Conservation (phyloP, 1,284 basidiomycete species). For the Marasmius fiardii region DNA sequence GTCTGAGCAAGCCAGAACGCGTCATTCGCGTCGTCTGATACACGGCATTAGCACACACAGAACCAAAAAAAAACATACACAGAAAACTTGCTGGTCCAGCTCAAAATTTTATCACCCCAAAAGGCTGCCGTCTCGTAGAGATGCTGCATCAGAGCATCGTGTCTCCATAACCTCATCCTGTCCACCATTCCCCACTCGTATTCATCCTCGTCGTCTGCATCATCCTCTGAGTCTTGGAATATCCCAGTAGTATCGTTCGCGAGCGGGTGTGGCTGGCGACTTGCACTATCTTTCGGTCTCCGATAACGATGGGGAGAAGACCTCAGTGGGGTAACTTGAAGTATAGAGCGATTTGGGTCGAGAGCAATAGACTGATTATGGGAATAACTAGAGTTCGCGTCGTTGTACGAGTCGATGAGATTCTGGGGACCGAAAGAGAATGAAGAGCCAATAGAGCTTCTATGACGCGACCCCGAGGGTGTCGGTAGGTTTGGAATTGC, state of each 20-base stretch:
- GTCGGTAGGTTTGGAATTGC: slow-evolving; percentile 36
- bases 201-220: slow-evolving; percentile 56
- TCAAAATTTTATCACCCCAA: slow-evolving; percentile 96
- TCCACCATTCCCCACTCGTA: slow-evolving; percentile 86
- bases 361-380: slow-evolving; percentile 53
- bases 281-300: slow-evolving; percentile 43
- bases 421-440: slow-evolving; percentile 80
- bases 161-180: slow-evolving; percentile 94
- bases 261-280: slow-evolving; percentile 57
- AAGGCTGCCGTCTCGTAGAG: slow-evolving; percentile 96
- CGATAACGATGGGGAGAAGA: slow-evolving; percentile 56
- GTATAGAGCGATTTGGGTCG: slow-evolving; percentile 73
- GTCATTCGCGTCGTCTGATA: slow-evolving; percentile 86
- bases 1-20: slow-evolving; percentile 99
- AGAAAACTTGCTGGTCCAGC: slow-evolving; percentile 90
- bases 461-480: slow-evolving; percentile 41
- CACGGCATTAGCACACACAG: slow-evolving; percentile 7
- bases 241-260: slow-evolving; percentile 76
- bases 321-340: slow-evolving; percentile 63
- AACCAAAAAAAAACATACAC: slow-evolving; percentile 9
- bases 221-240: slow-evolving; percentile 62
- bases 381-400: slow-evolving; percentile 52
- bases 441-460: slow-evolving; percentile 71
- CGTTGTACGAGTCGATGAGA: slow-evolving; percentile 64
- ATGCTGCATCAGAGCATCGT: slow-evolving; percentile 98